Base-by-base conservation (phyloP, 23 red algal genomes). In the Gracilaria vermiculophylla region DNA sequence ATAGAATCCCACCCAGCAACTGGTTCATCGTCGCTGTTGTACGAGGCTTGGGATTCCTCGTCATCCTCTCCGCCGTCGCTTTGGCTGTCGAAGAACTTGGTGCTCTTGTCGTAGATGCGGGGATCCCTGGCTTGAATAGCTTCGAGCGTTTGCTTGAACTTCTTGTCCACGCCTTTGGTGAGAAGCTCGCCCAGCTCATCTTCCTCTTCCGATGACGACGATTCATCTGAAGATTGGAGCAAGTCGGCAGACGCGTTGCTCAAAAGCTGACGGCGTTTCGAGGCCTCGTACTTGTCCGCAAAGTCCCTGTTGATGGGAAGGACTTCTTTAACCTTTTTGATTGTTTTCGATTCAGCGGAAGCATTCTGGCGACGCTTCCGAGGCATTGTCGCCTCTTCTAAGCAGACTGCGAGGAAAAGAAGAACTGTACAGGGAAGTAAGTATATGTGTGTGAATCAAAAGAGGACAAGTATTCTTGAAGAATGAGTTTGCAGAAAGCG, bases 151-250 rank as follows among this genome's bases (percentile, higher is more conserved):
- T 89, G 40, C 2, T 67, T 72, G 5, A 94, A 86, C 37, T 81
- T 67, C 41, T 73, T 37, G 89, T 99, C 97, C 39, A 99, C 44
- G 19, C 88, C 66, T 65, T 92, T 91, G 5, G 97, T 95, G 53
- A 99, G 88, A 85, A 87, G 72, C 67, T 94, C 79, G 51, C 82
- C 97, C 61, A 85, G 54, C 57, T 99, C 93, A 65, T 99, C 97
- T 70, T 99, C 97, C 54, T 92, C 94, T 27, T 87, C 81, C 10
- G 65, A 82, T 27, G 61, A 61, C 11, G 66, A 58, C 27, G 56
- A 77, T 3, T 75, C 84, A 51, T 88, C 77, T 3, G 61, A 48
- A 45, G 24, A 79, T 45, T 76, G 34, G 0, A 78, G 80, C n/a
- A 75, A 27, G 25, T 29, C 80, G 5, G 70, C 73, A 7, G 78